Evolutionary conservation across 1,284 basidiomycete genomes (phyloP), one percentile per base, ranked within the genome.

Genomic region (Anthracocystis walkeri): DNA sequence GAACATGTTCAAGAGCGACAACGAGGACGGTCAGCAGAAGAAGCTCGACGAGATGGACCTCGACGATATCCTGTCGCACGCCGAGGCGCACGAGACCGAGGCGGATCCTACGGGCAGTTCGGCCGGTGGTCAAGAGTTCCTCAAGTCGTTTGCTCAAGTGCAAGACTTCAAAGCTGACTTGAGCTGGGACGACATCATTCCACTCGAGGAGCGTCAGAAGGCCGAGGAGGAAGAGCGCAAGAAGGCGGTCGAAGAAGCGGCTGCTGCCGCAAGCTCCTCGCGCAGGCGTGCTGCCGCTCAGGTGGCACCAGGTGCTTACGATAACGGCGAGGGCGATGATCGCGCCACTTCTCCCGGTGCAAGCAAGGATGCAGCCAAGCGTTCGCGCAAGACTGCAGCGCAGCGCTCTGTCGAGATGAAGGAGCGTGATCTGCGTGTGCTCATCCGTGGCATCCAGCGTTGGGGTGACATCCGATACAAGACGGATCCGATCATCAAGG

Each of bases 41-140:
- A 98, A 99, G 87, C 91, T 99, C 48, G 96, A 97, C 84, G 95
- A 98, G 85, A 95, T 99, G 94, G 95, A 99, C 86, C 90, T 99
- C 16, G 97, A 99, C 86, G 97, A 98, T 78, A 96, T 99, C 81
- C 90, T 99, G 59, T 96, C 92, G 83, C 92, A 94, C 74, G 97
- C 97, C 48, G 97, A 99, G 86, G 94, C 93, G 79, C 95, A 97
- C 86, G 97, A 99, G 87, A 99, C 97, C 1, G 89, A 95, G 79
- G 91, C 91, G 11, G 85, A 86, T 18, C 85, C 83, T 6, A 86
- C 44, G 89, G 89, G 46, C 35, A 93, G 95, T 33, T 98, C 96
- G 3, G 90, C 97, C 18, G 97, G 97, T 86, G 96, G 97, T 64
- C 94, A 98, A 87, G 92, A 91, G 63, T 99, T 99, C 90, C 89